A percentile compares a stretch with the other conserved stretches of the same genome.
phyloP scores from a whole-genome alignment of 345 rosid genomes.

The Mercurialis annua region DNA sequence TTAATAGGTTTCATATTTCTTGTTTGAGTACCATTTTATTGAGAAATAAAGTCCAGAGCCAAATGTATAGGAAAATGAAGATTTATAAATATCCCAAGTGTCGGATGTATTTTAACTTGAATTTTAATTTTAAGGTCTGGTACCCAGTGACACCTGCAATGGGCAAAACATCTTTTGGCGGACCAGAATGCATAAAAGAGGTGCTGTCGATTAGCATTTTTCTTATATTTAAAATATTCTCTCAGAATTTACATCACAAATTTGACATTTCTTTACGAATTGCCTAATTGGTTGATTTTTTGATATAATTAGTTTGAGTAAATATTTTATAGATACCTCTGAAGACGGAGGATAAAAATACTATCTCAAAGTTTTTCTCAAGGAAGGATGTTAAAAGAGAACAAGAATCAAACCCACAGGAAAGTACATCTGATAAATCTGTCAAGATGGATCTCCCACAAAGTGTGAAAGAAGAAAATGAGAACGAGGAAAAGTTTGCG shows the following conservation, averaged over 20 bases:
- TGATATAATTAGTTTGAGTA: not conserved
- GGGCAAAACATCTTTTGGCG: conserved; percentile 74
- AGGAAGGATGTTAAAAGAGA: conserved; percentile 48
- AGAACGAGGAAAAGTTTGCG: conserved; percentile 20
- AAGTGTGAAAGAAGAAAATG: conserved; percentile 32
- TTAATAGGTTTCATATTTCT: not conserved
- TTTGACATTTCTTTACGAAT: not conserved
- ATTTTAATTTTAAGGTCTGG: conserved; percentile 52
- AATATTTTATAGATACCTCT: conserved; percentile 46
- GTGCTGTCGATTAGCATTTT: conserved; percentile 28
- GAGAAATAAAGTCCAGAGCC: conserved; percentile 14
- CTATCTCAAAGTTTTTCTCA: conserved; percentile 70
- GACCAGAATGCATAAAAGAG: conserved; percentile 90
- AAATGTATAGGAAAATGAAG: not conserved
- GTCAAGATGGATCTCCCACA: not conserved
- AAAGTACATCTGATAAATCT: conserved; percentile 17
- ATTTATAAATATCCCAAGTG: too few relatives aligned
- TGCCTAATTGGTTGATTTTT: too few relatives aligned
- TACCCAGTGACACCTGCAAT: conserved; percentile 81
- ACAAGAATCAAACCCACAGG: conserved; percentile 27
- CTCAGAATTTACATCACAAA: not conserved
- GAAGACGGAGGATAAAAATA: conserved; percentile 46
- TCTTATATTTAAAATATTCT: not conserved
- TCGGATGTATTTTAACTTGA: not conserved
- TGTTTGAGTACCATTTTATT: not conserved